Evolutionary conservation across 805 yeast species (phyloP).

Genomic region (Cyberlindnera euphorbiae): DNA sequence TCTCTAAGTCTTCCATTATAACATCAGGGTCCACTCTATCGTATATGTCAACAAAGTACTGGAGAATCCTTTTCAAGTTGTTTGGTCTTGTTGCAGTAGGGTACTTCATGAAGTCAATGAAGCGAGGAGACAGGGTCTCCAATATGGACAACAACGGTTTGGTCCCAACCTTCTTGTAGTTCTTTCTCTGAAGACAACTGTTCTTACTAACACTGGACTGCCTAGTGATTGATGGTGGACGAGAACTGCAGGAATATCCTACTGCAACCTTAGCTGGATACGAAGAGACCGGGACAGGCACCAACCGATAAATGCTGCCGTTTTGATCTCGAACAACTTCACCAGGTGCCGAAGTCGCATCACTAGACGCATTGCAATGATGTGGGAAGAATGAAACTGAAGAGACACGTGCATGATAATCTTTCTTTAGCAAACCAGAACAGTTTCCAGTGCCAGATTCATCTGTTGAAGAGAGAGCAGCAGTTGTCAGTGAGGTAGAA

Average conservation of each 20-base stretch:
- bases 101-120: constrained; percentile 29
- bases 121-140: constrained; percentile 27
- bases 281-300: constrained; percentile 7
- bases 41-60: constrained; percentile 32
- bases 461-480: too few relatives aligned
- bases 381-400: background rate
- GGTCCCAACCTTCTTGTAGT: too few relatives aligned
- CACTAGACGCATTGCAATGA: too few relatives aligned
- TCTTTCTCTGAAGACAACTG: too few relatives aligned
- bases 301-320: constrained; percentile 7
- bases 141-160: constrained; percentile 16
- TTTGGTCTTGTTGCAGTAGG: constrained; percentile 30
- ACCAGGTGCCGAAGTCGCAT: too few relatives aligned
- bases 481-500: too few relatives aligned
- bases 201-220: background rate
- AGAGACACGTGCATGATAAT: background rate
- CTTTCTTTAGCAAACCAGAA: background rate
- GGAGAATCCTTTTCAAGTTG: constrained; percentile 29
- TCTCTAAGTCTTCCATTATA: constrained; percentile 10
- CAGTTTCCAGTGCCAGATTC: too few relatives aligned
- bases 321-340: constrained; percentile 3
- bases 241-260: too few relatives aligned
- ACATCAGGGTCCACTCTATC: constrained; percentile 28
- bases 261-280: background rate
- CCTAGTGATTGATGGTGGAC: too few relatives aligned